Evolutionary conservation across 2,329 filamentous ascomycete genomes (phyloP).

Genomic region (Monosporascus sp.): DNA sequence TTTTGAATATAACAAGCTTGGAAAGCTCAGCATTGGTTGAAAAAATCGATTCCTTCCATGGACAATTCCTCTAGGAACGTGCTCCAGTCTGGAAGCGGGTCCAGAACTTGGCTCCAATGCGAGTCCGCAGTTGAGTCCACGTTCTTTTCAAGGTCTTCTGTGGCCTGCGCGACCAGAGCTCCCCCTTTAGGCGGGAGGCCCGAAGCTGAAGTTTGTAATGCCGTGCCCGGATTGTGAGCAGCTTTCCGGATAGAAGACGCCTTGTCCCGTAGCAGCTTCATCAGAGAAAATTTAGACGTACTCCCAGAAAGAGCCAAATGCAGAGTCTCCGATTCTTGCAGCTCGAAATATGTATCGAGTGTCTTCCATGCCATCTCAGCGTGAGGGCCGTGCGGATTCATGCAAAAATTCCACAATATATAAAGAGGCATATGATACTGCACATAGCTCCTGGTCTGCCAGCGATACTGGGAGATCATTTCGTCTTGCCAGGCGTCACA

Average conservation of each 20-base stretch:
- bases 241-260: background rate
- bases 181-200: background rate
- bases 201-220: background rate
- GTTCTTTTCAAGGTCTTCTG: background rate
- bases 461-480: conserved; percentile 1
- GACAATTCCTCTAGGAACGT: background rate
- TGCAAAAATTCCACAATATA: conserved; percentile 9
- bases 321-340: background rate
- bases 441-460: conserved; percentile 4
- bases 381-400: conserved; percentile 4
- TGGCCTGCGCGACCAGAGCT: background rate
- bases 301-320: background rate
- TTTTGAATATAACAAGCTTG: background rate
- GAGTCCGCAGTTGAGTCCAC: background rate
- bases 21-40: background rate
- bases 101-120: background rate
- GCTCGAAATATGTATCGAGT: background rate
- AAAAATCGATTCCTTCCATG: background rate
- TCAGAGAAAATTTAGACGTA: background rate
- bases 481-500: background rate
- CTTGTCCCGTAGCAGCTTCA: background rate
- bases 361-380: background rate
- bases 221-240: background rate
- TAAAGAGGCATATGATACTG: conserved; percentile 10
- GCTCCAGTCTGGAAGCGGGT: background rate